Base-by-base conservation (phyloP, 2,329 filamentous ascomycete species). In the Talaromyces sp. region DNA sequence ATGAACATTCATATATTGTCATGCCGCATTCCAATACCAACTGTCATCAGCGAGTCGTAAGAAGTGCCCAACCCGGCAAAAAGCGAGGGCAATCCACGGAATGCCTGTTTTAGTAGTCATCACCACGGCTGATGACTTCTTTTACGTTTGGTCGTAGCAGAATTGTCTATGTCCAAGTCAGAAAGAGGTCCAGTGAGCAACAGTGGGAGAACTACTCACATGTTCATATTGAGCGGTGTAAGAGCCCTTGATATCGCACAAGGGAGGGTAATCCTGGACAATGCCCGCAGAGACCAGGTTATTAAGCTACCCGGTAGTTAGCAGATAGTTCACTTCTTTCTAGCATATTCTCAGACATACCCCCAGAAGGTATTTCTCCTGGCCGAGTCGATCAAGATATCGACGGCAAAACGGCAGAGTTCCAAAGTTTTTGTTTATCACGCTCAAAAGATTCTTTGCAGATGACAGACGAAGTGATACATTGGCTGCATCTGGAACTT, bases 141-240 rank as follows among this genome's bases (percentile, higher is more conserved):
- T 96, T 96, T 60, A 92, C 89, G 63, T 82, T 92, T 59, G 89
- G 90, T 69, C 89, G 83, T 65, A 94, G 85, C 66, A 94, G 76
- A 68, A 93, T 89, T 36, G 90, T 91, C 88, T 91, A 16, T 33
- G 31, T 30, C 18, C 16, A 9, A 16, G 59, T 61, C 9, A 59
- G 57, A 36, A 61, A 30, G 47, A 51, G 5, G 7, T n/a, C 0
- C n/a, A 27, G 50, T 1, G 14, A 18, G 47, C n/a, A 50, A 50
- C 5, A 18, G 14, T 34, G 36, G 18, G 9, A 42, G 27, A 36
- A 85, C 90, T 84, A 85, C 90, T 84, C 79, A 96, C 92, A 80
- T 97, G 93, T 82, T 97, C 93, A 73, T 87, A 96, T 75, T 97
- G 93, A 66, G 93, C 94, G 30, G 92, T 96, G 76, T 96, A 96